Evolutionary conservation across 768 basidiomycete species (phyloP), one percentile per base, ranked within the genome.

Genomic region (Suillus subluteus): DNA sequence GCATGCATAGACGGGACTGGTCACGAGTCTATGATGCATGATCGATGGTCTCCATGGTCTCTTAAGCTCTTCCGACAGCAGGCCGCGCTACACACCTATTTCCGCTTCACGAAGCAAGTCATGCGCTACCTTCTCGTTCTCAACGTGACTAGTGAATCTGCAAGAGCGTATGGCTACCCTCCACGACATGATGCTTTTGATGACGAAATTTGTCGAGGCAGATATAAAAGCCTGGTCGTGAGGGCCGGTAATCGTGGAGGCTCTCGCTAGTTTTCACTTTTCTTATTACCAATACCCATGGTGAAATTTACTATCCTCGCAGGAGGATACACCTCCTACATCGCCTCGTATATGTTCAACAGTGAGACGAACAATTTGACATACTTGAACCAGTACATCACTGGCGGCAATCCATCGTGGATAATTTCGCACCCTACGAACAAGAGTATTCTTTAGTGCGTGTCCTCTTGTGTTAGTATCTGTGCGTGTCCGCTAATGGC

Each of bases 251-350:
- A 30, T 30, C 6, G n/a, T 37, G n/a, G 9, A 43, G 5, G 15
- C 13, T 54, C 16, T 54, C 15, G 52, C 52, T 30, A 30, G 15
- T 32, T 32, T 8, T 32, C 30, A 2, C 30, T 32, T 32, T 55
- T 30, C 62, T 62, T 32, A 37, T 35, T 46, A 43, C 65, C 32
- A 35, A 56, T 11, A 55, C 48, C 26, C 54, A 91, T 91, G 90
- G 89, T 91, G 70, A 82, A 86, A 64, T 86, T 88, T 72, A 88
- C 82, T 5, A 88, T 92, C 67, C 81, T 91, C 43, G 90, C 90
- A 38, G 89, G 90, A 41, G 89, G 89, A 18, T 91, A 86, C 72
- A 75, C 79, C 30, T 76, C 85, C 66, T 88, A 87, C 70, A 81
- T 91, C 63, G 87, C 86, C 2, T 84, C 87, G 0, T 91, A 90